Evolutionary conservation across 495 filamentous ascomycete genomes (phyloP).

Genomic region (Evansstolkia leycettana): DNA sequence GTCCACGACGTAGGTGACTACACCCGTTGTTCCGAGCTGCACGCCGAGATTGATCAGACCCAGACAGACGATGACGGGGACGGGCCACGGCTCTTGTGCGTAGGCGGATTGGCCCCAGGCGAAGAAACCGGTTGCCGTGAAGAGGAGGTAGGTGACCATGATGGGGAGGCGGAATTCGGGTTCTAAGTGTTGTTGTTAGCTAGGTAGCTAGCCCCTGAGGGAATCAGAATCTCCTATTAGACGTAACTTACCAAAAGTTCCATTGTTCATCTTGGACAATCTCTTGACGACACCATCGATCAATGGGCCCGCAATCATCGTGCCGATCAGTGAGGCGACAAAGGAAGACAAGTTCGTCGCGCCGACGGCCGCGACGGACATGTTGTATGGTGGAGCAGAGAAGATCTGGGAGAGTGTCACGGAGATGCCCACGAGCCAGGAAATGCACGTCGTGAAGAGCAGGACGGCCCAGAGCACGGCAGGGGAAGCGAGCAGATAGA

Average conservation of each 20-base stretch:
- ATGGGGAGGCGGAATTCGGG: constrained; percentile 35
- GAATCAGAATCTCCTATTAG: no score
- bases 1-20: constrained; percentile 29
- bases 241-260: constrained; percentile 19
- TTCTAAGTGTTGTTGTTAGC: constrained; percentile 20
- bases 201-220: no score
- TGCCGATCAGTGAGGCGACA: constrained; percentile 26
- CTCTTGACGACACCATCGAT: constrained; percentile 27
- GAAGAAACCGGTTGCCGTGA: constrained; percentile 32
- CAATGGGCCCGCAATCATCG: constrained; percentile 23
- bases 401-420: constrained; percentile 34
- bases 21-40: constrained; percentile 25
- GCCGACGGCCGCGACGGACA: constrained; percentile 29
- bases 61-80: constrained; percentile 29
- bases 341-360: constrained; percentile 29
- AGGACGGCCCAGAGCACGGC: constrained; percentile 29
- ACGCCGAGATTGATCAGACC: constrained; percentile 34
- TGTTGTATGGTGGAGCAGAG: constrained; percentile 33
- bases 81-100: constrained; percentile 18
- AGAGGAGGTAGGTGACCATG: constrained; percentile 26
- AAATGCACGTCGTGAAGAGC: constrained; percentile 32
- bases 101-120: constrained; percentile 25
- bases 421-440: constrained; percentile 34
- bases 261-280: constrained; percentile 15
- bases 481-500: constrained; percentile 28